Evolutionary conservation across 352 stramenopile genomes (phyloP).

Genomic region (Phytophthora europaea): DNA sequence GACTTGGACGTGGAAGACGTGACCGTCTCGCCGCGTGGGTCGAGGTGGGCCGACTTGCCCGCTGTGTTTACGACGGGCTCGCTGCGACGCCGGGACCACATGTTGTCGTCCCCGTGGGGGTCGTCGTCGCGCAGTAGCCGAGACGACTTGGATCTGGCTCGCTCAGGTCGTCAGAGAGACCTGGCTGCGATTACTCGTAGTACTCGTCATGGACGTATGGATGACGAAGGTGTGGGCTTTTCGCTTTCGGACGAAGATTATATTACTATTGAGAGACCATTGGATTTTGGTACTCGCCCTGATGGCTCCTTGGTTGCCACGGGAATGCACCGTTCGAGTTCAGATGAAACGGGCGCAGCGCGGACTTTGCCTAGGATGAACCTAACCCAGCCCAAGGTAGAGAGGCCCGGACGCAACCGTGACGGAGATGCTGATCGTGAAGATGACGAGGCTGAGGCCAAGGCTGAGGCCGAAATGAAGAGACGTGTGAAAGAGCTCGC

Average conservation of each 20-base stretch:
- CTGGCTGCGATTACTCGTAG: slow-evolving; percentile 45
- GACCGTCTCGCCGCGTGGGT: slow-evolving; percentile 41
- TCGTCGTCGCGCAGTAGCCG: slow-evolving; percentile 26
- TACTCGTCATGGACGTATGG: slow-evolving; percentile 45
- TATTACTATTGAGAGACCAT: slow-evolving; percentile 61
- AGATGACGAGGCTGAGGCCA: slow-evolving; percentile 18
- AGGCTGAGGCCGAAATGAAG: slow-evolving; percentile 36
- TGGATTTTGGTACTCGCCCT: slow-evolving; percentile 37
- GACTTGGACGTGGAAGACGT: slow-evolving; percentile 22
- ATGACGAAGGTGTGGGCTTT: slow-evolving; percentile 44
- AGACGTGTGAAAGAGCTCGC: slow-evolving; percentile 48
- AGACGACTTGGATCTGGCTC: slow-evolving; percentile 43
- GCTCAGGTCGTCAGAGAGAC: slow-evolving; percentile 34
- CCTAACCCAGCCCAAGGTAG: slow-evolving; percentile 24
- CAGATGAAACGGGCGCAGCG: slow-evolving; percentile 23
- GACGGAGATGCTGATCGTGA: slow-evolving; percentile 9
- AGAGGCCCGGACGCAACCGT: slow-evolving; percentile 16
- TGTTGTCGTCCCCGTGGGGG: slow-evolving; percentile 58
- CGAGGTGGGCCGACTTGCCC: slow-evolving; percentile 46
- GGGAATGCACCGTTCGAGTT: slow-evolving; percentile 29
- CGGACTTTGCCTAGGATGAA: slow-evolving; percentile 31
- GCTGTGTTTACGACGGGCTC: slow-evolving; percentile 50
- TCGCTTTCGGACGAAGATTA: slow-evolving; percentile 81
- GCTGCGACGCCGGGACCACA: slow-evolving; percentile 50
- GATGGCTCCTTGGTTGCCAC: neutral